A percentile compares a stretch with the other conserved stretches of the same genome.
phyloP scores from a whole-genome alignment of 441 rosid genomes.

The Erodium texanum region DNA sequence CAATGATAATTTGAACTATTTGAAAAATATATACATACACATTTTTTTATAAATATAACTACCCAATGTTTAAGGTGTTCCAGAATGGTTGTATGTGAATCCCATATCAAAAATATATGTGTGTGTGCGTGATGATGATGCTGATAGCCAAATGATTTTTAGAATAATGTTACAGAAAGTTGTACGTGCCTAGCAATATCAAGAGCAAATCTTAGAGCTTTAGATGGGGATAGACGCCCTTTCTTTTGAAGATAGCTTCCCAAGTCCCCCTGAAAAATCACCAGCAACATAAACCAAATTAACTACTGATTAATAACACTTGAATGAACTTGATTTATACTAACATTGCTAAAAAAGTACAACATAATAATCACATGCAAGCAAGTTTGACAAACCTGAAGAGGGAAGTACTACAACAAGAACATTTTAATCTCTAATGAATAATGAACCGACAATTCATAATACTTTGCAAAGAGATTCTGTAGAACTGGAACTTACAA shows the following conservation, averaged over 20 bases:
- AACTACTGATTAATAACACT: background rate
- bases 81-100: background rate
- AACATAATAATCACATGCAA: background rate
- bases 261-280: constrained; percentile 66
- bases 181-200: constrained; percentile 70
- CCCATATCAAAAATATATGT: background rate
- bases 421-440: background rate
- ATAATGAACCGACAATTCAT: background rate
- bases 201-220: constrained; percentile 69
- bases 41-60: too few relatives aligned
- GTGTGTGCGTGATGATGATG: constrained; percentile 2
- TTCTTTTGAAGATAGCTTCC: constrained; percentile 81
- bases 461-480: background rate
- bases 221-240: constrained; percentile 79
- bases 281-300: constrained; percentile 18
- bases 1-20: constrained; percentile 14
- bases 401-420: background rate
- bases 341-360: background rate
- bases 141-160: constrained; percentile 7
- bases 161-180: constrained; percentile 9
- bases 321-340: background rate
- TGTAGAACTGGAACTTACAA: background rate
- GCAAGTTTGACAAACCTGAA: background rate
- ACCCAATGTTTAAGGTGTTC: background rate
- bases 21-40: background rate